A percentile compares a stretch with the other conserved stretches of the same genome.
Conservation (phyloP, 257 asterid species). For the Scutellaria galericulata region DNA sequence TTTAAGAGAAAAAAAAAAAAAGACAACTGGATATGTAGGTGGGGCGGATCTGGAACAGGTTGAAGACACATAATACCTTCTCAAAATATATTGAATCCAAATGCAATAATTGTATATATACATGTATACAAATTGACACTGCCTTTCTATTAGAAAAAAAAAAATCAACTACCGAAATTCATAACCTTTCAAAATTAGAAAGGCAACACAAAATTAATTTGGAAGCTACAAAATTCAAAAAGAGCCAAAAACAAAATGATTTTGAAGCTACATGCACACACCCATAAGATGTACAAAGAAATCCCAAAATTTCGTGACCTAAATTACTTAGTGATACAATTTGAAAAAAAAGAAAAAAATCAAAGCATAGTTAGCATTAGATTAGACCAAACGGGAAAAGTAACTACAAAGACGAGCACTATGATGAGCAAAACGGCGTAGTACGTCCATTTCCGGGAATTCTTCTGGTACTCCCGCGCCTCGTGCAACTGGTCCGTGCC, state of each 20-base stretch:
- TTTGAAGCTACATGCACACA: background rate
- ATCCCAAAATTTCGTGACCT: background rate
- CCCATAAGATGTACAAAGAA: background rate
- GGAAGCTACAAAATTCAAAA: background rate
- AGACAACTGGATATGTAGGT: too few relatives aligned
- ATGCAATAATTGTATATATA: too few relatives aligned
- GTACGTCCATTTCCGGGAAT: slow-evolving; percentile 55
- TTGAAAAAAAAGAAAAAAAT: background rate
- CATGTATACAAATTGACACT: too few relatives aligned
- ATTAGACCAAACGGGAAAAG: slow-evolving; percentile 56
- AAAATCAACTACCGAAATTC: too few relatives aligned
- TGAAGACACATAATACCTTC: too few relatives aligned
- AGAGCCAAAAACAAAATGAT: background rate
- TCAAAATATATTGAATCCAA: too few relatives aligned
- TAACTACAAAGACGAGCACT: slow-evolving; percentile 32
- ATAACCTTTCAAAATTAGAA: too few relatives aligned
- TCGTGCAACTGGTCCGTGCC: slow-evolving; percentile 64
- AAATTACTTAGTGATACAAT: background rate
- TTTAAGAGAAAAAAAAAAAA: too few relatives aligned
- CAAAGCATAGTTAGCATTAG: slow-evolving; percentile 23
- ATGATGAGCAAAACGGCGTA: slow-evolving; percentile 49
- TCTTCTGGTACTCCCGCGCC: slow-evolving; percentile 56
- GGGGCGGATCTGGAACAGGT: too few relatives aligned
- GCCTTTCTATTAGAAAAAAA: too few relatives aligned
- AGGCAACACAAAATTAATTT: too few relatives aligned